Evolutionary conservation across 228 moss, liverwort and hornwort genomes (phyloP).

Genomic region (Sphagnum fallax): DNA sequence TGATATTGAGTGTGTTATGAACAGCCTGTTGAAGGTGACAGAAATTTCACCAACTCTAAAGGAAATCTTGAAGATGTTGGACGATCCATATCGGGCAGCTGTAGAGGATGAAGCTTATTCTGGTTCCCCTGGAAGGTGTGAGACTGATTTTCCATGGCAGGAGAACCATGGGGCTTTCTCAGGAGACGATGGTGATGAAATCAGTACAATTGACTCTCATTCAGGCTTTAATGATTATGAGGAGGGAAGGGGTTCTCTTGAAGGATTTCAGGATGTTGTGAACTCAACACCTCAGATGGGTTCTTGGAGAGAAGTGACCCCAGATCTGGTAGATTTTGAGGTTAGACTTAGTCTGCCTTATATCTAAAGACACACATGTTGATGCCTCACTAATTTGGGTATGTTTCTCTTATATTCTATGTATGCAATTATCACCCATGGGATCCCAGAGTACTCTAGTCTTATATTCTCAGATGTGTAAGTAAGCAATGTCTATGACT

Average conservation of each 20-base stretch:
- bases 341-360: too few relatives aligned
- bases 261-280: conserved; percentile 22
- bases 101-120: conserved; percentile 53
- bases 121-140: conserved; percentile 25
- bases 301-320: too few relatives aligned
- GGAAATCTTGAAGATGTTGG: conserved; percentile 69
- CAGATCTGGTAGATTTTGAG: too few relatives aligned
- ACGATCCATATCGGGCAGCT: conserved; percentile 72
- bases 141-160: conserved; percentile 42
- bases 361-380: too few relatives aligned
- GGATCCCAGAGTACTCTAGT: too few relatives aligned
- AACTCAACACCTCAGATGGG: too few relatives aligned
- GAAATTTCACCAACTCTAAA: conserved; percentile 76
- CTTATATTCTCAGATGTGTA: too few relatives aligned
- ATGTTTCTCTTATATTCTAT: too few relatives aligned
- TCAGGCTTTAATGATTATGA: conserved; percentile 26
- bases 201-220: conserved; percentile 46
- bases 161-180: conserved; percentile 26
- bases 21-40: conserved; percentile 37
- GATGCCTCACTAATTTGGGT: too few relatives aligned
- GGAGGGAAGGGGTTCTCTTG: conserved; percentile 18
- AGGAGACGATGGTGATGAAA: conserved; percentile 32
- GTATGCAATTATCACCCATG: too few relatives aligned
- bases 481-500: too few relatives aligned
- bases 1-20: conserved; percentile 58